Percentiles rank a stretch among this genome's conserved stretches.
These are phyloP conservation scores for Sordariomycetes sp. DNA, from an alignment of 2,329 filamentous ascomycete genomes.

Conservation along the genomic window DNA sequence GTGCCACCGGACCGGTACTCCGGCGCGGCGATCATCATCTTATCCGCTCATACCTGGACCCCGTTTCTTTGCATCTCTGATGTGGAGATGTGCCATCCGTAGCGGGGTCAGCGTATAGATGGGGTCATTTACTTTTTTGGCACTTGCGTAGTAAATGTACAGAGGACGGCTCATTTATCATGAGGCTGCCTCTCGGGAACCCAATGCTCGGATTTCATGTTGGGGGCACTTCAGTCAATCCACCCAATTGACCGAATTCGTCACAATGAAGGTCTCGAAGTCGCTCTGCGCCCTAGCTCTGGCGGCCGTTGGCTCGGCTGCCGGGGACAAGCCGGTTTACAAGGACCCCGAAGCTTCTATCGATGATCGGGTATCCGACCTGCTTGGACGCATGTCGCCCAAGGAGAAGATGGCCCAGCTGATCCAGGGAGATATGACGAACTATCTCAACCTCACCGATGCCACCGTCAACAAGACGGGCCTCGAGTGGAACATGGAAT, in stretches of 20 bases:
- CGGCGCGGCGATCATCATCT: too few relatives aligned
- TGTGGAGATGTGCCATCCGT: too few relatives aligned
- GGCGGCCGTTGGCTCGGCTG: conserved; percentile 12
- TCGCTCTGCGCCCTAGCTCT: conserved; percentile 12
- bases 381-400: conserved; percentile 60
- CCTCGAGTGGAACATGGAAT: conserved; percentile 51
- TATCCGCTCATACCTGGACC: too few relatives aligned
- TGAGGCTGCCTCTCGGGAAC: background rate
- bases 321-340: conserved; percentile 31
- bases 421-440: conserved; percentile 56
- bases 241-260: background rate
- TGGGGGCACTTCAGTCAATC: background rate
- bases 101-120: too few relatives aligned
- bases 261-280: conserved; percentile 16
- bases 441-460: conserved; percentile 58
- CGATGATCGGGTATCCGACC: conserved; percentile 51
- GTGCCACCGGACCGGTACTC: too few relatives aligned
- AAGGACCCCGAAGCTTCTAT: conserved; percentile 49
- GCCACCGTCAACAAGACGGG: conserved; percentile 54
- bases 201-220: background rate
- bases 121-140: too few relatives aligned
- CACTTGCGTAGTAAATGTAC: too few relatives aligned
- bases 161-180: too few relatives aligned
- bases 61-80: too few relatives aligned
- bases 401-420: conserved; percentile 61